These are phyloP conservation scores for Penicillium vulpinum DNA, from an alignment of 2,329 filamentous ascomycete species.

Conservation along the genomic window DNA sequence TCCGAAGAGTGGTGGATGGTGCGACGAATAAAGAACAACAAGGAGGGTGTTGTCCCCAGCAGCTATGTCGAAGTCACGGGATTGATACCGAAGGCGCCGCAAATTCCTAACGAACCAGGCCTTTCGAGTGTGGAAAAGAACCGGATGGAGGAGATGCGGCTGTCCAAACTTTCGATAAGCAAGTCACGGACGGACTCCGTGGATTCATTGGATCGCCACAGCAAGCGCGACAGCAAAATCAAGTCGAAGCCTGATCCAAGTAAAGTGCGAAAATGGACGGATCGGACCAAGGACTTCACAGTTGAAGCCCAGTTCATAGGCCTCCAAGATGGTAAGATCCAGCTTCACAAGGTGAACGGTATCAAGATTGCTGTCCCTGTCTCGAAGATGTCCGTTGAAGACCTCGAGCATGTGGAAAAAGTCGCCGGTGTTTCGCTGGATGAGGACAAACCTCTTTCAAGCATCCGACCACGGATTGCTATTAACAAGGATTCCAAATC, in stretches of 20 bases:
- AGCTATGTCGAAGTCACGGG: constrained; percentile 92
- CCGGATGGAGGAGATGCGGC: constrained; percentile 74
- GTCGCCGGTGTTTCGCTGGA: constrained; percentile 82
- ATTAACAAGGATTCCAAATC: constrained; percentile 37
- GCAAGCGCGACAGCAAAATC: constrained; percentile 66
- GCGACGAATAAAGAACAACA: constrained; percentile 82
- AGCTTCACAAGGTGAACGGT: constrained; percentile 95
- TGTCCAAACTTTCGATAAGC: constrained; percentile 77
- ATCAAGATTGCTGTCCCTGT: constrained; percentile 98
- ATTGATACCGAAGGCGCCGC: constrained; percentile 53
- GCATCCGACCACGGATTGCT: constrained; percentile 56
- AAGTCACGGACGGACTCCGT: constrained; percentile 57
- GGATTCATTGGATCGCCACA: constrained; percentile 67
- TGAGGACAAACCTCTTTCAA: constrained; percentile 89
- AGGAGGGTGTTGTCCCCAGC: constrained; percentile 93
- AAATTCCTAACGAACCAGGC: constrained; percentile 59
- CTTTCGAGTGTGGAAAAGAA: constrained; percentile 75
- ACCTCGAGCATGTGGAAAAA: constrained; percentile 91
- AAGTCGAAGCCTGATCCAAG: constrained; percentile 80
- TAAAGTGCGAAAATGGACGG: constrained; percentile 90
- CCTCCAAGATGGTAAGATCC: constrained; percentile 92
- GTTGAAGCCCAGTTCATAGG: constrained; percentile 97
- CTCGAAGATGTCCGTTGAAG: constrained; percentile 90
- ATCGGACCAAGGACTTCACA: constrained; percentile 92
- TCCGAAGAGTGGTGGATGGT: constrained; percentile 99